A percentile compares a stretch with the other conserved stretches of the same genome.
These are phyloP conservation scores for Bryoglossum gracile DNA, from an alignment of 495 filamentous ascomycete genomes.

Conservation along the genomic window DNA sequence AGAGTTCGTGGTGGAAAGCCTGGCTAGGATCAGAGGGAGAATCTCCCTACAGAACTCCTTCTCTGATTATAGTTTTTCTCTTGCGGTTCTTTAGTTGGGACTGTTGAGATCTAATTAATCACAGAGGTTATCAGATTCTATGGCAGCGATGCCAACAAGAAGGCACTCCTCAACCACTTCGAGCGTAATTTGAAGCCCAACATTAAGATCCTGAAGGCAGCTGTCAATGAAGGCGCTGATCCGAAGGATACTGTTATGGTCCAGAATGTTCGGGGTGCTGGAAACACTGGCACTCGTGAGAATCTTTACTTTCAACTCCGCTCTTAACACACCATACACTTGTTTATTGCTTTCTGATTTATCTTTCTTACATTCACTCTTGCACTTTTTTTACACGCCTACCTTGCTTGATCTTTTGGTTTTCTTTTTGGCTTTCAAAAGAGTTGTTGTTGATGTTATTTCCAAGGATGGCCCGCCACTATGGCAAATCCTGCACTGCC, in stretches of 20 bases:
- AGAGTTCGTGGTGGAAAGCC: neutral
- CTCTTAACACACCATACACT: no score
- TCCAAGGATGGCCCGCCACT: conserved; percentile 8
- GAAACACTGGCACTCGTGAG: neutral
- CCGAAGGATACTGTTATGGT: neutral
- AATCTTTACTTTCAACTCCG: no score
- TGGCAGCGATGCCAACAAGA: neutral
- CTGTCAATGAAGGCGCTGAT: neutral
- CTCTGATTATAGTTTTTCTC: conserved; percentile 10
- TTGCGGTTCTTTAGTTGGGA: neutral
- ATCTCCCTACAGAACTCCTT: neutral
- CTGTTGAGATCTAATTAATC: neutral
- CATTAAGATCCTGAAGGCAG: neutral
- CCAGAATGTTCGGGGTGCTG: neutral
- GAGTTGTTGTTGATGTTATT: neutral
- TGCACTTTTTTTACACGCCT: no score
- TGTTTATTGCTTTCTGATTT: no score
- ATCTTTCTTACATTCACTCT: no score
- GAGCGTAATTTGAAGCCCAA: neutral
- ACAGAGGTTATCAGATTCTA: conserved; percentile 12
- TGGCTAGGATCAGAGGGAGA: neutral
- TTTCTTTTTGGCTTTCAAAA: conserved; percentile 8
- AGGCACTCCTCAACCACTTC: neutral
- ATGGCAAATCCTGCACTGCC: neutral
- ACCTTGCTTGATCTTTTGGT: no score